Evolutionary conservation across 345 rosid species (phyloP), one percentile per base, ranked within the genome.

Genomic region (Lepidium didymum): DNA sequence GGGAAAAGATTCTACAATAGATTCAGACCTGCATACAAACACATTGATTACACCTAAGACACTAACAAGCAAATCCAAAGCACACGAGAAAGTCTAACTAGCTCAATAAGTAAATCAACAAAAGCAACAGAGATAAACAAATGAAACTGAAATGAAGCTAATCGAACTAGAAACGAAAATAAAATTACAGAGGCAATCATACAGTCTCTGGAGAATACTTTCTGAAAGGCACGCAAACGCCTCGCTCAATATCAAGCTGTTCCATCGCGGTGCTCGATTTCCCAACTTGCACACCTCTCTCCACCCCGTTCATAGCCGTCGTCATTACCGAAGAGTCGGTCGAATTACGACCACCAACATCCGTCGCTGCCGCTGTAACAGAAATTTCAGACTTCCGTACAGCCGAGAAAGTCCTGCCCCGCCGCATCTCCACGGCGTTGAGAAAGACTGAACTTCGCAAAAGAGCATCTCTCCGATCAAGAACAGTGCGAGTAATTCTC

Each of bases 151-250:
- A 18, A 12, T 11, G 33, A 58, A 21, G 16, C 25, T 16, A 55
- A 14, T 25, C 9, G 37, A 50, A 27, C 11, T 19, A 36, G 18
- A 66, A 75, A 69, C 11, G 12, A 73, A n/a, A 67, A 19, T 5
- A 25, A 52, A 56, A 67, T 56, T 38, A 45, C 36, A 47, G 63
- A 53, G 10, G 16, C 38, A 67, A 74, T 71, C 91, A 71, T 90
- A 93, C 98, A 43, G 86, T 86, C 77, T 88, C 93, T 41, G 97
- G 97, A 62, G 97, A 66, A 77, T 93, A 93, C 87, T 93, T 93
- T 85, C 98, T 87, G 81, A 93, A 93, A 1, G 98, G 97, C 61
- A 90, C 79, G 75, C 98, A 93, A 29, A 93, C 98, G 66, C 98
- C 97, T 70, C 98, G 89, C 73, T 93, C 98, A 73, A 93, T 85